These are phyloP conservation scores for Phaeophleospora eucalypticola DNA, from an alignment of 2,329 filamentous ascomycete genomes.

Conservation along the genomic window DNA sequence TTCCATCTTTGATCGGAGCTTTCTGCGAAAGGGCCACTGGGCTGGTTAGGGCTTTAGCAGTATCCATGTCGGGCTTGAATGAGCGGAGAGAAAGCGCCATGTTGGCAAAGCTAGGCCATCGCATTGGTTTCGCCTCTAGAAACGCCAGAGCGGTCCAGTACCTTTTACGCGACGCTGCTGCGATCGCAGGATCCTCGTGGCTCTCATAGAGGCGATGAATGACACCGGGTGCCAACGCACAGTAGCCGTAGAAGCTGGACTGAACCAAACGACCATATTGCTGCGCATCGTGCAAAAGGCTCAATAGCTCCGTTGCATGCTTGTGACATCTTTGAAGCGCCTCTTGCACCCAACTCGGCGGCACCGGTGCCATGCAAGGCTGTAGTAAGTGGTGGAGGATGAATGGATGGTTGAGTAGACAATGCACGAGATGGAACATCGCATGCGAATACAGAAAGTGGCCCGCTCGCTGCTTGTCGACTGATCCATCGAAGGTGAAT, in stretches of 20 bases:
- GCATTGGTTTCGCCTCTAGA: neutral
- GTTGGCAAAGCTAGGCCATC: constrained; percentile 3
- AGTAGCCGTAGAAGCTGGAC: constrained; percentile 4
- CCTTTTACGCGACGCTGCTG: neutral
- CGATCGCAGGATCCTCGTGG: constrained; percentile 3
- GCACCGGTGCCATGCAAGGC: neutral
- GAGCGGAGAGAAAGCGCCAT: constrained; percentile 1
- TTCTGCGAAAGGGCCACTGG: neutral
- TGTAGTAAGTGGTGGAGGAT: constrained; percentile 2
- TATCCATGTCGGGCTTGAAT: constrained; percentile 1
- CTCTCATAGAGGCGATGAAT: constrained; percentile 3
- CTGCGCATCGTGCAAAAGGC: constrained; percentile 2
- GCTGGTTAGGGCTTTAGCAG: neutral
- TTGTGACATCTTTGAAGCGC: constrained; percentile 1
- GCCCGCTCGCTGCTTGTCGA: constrained; percentile 8
- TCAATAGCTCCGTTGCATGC: constrained; percentile 2
- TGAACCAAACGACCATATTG: constrained; percentile 1
- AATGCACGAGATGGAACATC: constrained; percentile 6
- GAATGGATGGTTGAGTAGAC: constrained; percentile 11
- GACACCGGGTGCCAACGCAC: neutral
- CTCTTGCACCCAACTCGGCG: constrained; percentile 1
- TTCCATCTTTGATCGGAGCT: neutral
- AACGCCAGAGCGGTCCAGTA: neutral
- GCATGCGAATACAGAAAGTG: constrained; percentile 8
- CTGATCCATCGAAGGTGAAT: constrained; percentile 3